phyloP scores from a whole-genome alignment of 352 stramenopile species.

The Globisporangium yorkense region DNA sequence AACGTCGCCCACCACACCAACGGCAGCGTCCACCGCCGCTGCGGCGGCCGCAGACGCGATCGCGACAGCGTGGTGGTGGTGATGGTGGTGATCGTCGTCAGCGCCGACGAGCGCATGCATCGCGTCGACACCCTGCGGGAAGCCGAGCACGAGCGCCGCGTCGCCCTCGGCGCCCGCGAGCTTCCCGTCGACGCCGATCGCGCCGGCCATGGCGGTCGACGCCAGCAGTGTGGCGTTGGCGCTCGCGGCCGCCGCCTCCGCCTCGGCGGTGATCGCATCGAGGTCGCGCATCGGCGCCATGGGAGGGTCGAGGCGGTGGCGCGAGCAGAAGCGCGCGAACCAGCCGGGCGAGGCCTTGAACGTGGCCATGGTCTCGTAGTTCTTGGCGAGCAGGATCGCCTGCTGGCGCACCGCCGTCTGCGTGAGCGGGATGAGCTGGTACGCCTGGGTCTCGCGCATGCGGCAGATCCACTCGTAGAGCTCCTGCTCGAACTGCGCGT shows the following conservation, averaged over 20 bases:
- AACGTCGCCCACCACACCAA: neutral
- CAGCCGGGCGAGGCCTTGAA: conserved; percentile 86
- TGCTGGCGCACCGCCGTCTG: conserved; percentile 81
- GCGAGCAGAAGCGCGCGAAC: conserved; percentile 86
- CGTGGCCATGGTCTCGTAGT: conserved; percentile 77
- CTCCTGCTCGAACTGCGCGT: conserved; percentile 81
- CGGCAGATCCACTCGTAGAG: conserved; percentile 83
- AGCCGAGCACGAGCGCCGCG: conserved; percentile 6
- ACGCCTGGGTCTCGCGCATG: conserved; percentile 76
- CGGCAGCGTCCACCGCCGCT: conserved; percentile 6
- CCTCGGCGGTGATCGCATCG: neutral
- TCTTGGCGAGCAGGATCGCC: conserved; percentile 77
- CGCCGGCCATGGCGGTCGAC: neutral
- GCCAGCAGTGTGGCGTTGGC: conserved; percentile 4
- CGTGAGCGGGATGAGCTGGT: conserved; percentile 80
- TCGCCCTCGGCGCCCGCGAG: conserved; percentile 1
- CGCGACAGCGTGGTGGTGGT: conserved; percentile 2
- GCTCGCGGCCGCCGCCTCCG: conserved; percentile 9
- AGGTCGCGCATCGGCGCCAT: conserved; percentile 18
- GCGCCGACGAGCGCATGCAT: conserved; percentile 7
- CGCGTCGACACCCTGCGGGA: conserved; percentile 9
- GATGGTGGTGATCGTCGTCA: neutral
- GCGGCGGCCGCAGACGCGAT: conserved; percentile 15
- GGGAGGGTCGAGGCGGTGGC: conserved; percentile 70
- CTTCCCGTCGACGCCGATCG: conserved; percentile 1